Conservation (phyloP, 768 basidiomycete genomes). For the Cyathus striatus region DNA sequence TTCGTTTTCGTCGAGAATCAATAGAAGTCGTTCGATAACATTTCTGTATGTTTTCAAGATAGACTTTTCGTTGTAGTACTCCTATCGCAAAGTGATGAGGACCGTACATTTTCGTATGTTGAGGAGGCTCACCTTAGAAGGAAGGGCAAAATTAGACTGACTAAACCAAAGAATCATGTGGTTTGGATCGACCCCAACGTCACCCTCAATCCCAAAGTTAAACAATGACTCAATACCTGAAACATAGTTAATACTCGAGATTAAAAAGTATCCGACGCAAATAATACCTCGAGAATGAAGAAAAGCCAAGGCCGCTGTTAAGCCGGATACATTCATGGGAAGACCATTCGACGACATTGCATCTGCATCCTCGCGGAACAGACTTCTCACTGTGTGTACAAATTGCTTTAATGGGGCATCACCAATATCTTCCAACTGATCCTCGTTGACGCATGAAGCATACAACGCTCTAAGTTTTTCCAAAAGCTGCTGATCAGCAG, state of each 20-base stretch:
- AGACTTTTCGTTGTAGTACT: slow-evolving; percentile 81
- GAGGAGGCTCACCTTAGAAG: slow-evolving; percentile 61
- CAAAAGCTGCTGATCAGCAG: slow-evolving; percentile 51
- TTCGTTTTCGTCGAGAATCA: slow-evolving; percentile 47
- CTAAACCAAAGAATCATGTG: slow-evolving; percentile 82
- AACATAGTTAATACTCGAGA: slow-evolving; percentile 2
- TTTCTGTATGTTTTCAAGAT: slow-evolving; percentile 66
- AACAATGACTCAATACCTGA: slow-evolving; percentile 77
- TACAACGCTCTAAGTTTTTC: slow-evolving; percentile 71
- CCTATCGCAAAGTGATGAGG: slow-evolving; percentile 37
- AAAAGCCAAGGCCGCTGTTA: slow-evolving; percentile 82
- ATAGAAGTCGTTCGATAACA: slow-evolving; percentile 64
- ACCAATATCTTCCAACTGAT: slow-evolving; percentile 69
- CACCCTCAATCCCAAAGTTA: slow-evolving; percentile 82
- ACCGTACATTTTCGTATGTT: neutral
- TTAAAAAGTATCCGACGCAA: slow-evolving; percentile 1
- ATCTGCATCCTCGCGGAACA: slow-evolving; percentile 50
- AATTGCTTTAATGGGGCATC: slow-evolving; percentile 65
- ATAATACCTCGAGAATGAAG: slow-evolving; percentile 78
- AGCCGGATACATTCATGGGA: slow-evolving; percentile 33
- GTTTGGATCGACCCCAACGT: slow-evolving; percentile 82
- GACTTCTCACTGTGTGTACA: slow-evolving; percentile 50
- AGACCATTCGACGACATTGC: slow-evolving; percentile 14
- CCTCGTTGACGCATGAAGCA: slow-evolving; percentile 77
- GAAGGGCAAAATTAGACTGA: slow-evolving; percentile 77